phyloP scores from a whole-genome alignment of 495 filamentous ascomycete species.

The Penicillium samsonianum region DNA sequence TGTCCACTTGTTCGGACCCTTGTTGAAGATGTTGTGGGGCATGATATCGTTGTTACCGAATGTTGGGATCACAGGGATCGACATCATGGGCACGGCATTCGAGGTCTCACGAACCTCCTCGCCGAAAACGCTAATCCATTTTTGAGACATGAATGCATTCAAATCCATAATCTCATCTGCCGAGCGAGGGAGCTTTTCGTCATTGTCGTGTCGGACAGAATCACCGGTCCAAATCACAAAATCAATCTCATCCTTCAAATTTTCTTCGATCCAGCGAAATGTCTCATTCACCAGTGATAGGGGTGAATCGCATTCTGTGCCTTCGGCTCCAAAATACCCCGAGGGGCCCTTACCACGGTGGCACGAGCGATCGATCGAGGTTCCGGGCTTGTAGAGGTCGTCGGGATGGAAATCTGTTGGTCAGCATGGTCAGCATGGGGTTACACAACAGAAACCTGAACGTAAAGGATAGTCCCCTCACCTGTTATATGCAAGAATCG shows the following conservation, averaged over 20 bases:
- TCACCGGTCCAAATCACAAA: slow-evolving; percentile 99
- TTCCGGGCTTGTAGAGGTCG: slow-evolving; percentile 73
- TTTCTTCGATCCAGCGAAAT: slow-evolving; percentile 85
- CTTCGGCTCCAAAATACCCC: slow-evolving; percentile 79
- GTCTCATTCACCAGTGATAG: slow-evolving; percentile 80
- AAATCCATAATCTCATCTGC: slow-evolving; percentile 69
- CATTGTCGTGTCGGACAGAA: slow-evolving; percentile 91
- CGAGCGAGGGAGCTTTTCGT: slow-evolving; percentile 77
- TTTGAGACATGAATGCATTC: slow-evolving; percentile 72
- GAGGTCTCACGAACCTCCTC: slow-evolving; percentile 44
- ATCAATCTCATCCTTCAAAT: slow-evolving; percentile 81
- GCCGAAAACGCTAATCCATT: slow-evolving; percentile 74
- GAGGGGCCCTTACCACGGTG: slow-evolving; percentile 77
- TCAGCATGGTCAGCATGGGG: slow-evolving; percentile 3
- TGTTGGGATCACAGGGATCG: slow-evolving; percentile 82
- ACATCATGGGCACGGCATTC: slow-evolving; percentile 50
- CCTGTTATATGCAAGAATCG: slow-evolving; percentile 95
- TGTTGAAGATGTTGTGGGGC: slow-evolving; percentile 89
- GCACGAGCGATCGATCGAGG: slow-evolving; percentile 70
- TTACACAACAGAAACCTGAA: slow-evolving; percentile 2
- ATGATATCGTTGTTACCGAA: slow-evolving; percentile 98
- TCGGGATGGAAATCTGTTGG: slow-evolving; percentile 85
- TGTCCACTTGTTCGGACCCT: slow-evolving; percentile 85
- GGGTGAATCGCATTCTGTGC: slow-evolving; percentile 86
- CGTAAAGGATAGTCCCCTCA: slow-evolving; percentile 38